Conservation (phyloP, 805 yeast species). For the Kazachstania kunashirensis region DNA sequence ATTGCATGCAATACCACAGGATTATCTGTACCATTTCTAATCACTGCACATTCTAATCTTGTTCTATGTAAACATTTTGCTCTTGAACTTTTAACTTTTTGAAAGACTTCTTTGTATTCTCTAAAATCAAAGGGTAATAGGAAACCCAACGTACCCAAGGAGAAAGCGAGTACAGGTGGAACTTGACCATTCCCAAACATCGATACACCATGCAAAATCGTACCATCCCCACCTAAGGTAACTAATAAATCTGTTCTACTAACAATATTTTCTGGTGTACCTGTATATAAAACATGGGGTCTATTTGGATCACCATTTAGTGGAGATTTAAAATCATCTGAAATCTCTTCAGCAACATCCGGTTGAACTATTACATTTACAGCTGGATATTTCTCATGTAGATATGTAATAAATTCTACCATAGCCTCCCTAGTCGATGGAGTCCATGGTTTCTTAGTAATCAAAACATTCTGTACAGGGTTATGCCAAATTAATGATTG, state of each 20-base stretch:
- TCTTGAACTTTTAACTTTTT: constrained; percentile 53
- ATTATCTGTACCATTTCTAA: constrained; percentile 25
- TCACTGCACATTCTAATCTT: constrained; percentile 68
- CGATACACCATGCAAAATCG: constrained; percentile 76
- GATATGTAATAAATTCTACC: constrained; percentile 50
- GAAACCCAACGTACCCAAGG: constrained; percentile 87
- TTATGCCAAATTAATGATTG: constrained; percentile 60
- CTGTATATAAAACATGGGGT: constrained; percentile 45
- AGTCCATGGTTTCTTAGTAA: constrained; percentile 83
- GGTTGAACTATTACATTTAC: constrained; percentile 70
- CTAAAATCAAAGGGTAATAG: constrained; percentile 75
- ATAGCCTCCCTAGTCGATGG: constrained; percentile 53
- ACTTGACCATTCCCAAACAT: constrained; percentile 59
- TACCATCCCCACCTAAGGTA: constrained; percentile 95
- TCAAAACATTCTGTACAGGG: constrained; percentile 62
- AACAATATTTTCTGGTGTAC: constrained; percentile 46
- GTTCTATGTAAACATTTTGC: constrained; percentile 68
- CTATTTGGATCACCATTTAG: constrained; percentile 23
- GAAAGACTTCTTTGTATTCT: constrained; percentile 51
- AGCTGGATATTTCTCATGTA: constrained; percentile 54
- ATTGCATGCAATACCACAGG: constrained; percentile 49
- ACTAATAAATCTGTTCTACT: constrained; percentile 69
- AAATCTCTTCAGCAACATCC: constrained; percentile 64
- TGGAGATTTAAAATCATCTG: constrained; percentile 20
- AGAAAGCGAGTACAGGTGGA: constrained; percentile 84